Base-by-base conservation (phyloP, 257 asterid species). In the Nicotiana tabacum region DNA sequence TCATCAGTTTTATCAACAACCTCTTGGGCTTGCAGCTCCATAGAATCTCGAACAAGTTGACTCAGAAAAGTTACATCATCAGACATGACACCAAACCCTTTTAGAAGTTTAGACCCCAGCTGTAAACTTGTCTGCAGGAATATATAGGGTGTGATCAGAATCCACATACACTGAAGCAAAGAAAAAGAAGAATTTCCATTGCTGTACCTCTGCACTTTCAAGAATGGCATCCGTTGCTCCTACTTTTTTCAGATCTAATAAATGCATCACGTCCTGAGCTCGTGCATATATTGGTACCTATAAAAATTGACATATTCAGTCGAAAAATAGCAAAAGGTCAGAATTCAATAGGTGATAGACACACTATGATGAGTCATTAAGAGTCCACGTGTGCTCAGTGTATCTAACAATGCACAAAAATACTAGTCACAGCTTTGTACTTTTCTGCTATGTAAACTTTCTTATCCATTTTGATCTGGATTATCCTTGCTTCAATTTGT, bases 191-290 rank as follows among this genome's bases (percentile, higher is more conserved):
- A 80, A 77, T 87, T 56, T 56, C 77, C 33, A 57, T 48, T 37
- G 27, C 39, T 56, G 67, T 89, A 96, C 99, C 99, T 94, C 99
- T 70, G 99, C 89, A 84, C 90, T 92, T 89, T 96, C 99, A 80
- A 94, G 98, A 86, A 96, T 88, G 70, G 96, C 98, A 87, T 96
- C 99, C 56, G 97, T 96, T 69, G 98, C 99, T 13, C 99, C 99
- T 3, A 94, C 93, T 88, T 94, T 96, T 91, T 94, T 96, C 88
- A 96, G 87, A 62, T 94, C 97, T 79, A 96, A 74, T 86, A 96
- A 87, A 86, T 96, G 99, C 85, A 66, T 86, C 95, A 93, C 89
- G 88, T 96, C 98, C 87, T 90, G 92, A 65, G 99, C 99, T 70
- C 97, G 93, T 67, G 97, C 99, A 82, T 92, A 96, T 88, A 96